Conservation (phyloP, 192 early-diverging fungal genomes). For the Coemansia sp. region DNA sequence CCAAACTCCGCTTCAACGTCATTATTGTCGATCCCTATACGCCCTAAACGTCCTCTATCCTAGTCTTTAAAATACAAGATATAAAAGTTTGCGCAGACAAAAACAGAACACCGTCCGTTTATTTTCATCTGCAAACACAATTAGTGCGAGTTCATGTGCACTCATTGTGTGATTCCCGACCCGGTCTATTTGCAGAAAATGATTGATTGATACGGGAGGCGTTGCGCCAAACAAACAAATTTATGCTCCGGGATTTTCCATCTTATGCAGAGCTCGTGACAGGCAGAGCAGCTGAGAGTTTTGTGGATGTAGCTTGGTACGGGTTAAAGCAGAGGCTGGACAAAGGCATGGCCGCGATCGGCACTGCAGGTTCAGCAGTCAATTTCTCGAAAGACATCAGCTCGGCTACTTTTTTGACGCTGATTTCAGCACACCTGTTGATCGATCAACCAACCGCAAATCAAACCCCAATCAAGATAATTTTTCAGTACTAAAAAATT, state of each 20-base stretch:
- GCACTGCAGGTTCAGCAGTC: background rate
- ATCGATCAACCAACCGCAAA: background rate
- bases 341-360: background rate
- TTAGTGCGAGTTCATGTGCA: background rate
- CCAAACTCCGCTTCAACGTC: slow-evolving; percentile 4
- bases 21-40: background rate
- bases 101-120: background rate
- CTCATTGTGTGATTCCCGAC: slow-evolving; percentile 4
- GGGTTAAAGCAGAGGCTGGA: too few relatives aligned
- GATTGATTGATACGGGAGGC: slow-evolving; percentile 2
- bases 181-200: slow-evolving; percentile 2
- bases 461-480: background rate
- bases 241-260: background rate
- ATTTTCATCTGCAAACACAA: background rate
- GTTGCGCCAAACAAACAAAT: background rate
- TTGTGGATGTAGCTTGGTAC: too few relatives aligned
- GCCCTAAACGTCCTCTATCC: background rate
- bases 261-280: background rate
- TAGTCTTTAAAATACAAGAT: background rate
- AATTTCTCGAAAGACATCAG: background rate
- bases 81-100: background rate
- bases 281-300: too few relatives aligned
- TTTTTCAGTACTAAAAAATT: background rate
- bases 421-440: background rate
- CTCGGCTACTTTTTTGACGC: background rate